Conservation (phyloP, 2,329 filamentous ascomycete species). For the Coleophoma cylindrospora region DNA sequence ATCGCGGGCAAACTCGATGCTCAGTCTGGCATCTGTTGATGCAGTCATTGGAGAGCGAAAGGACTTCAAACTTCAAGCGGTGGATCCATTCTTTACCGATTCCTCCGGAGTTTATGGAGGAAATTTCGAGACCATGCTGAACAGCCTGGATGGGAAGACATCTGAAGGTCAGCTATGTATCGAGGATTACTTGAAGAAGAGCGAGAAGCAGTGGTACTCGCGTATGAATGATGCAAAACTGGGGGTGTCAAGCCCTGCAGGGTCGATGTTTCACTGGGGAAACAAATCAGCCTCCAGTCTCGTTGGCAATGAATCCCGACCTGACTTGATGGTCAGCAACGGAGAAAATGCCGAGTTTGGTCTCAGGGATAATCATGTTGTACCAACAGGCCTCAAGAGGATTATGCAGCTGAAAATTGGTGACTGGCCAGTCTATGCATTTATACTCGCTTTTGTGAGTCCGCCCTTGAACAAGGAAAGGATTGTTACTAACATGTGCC, state of each 20-base stretch:
- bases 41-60: conserved; percentile 53
- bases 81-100: conserved; percentile 65
- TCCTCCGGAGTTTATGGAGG: conserved; percentile 55
- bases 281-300: conserved; percentile 1
- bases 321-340: not conserved
- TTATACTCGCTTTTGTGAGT: conserved; percentile 44
- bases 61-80: conserved; percentile 58
- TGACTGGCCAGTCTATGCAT: conserved; percentile 61
- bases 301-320: not conserved
- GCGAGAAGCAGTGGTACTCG: conserved; percentile 63
- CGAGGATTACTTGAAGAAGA: conserved; percentile 58
- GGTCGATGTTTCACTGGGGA: conserved; percentile 1
- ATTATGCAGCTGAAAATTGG: conserved; percentile 50
- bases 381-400: conserved; percentile 50
- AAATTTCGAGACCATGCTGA: conserved; percentile 52
- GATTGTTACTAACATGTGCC: not conserved
- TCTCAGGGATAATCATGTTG: conserved; percentile 43
- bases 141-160: conserved; percentile 46
- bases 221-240: conserved; percentile 53
- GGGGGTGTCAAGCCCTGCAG: conserved; percentile 24
- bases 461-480: not conserved
- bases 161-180: conserved; percentile 57
- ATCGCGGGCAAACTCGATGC: conserved; percentile 28
- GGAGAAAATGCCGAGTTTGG: conserved; percentile 40
- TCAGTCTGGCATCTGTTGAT: conserved; percentile 43